Percentiles rank a stretch among this genome's conserved stretches.
Evolutionary conservation across 106 monocot species (phyloP).

Genomic region (Dioscorea dumetorum): DNA sequence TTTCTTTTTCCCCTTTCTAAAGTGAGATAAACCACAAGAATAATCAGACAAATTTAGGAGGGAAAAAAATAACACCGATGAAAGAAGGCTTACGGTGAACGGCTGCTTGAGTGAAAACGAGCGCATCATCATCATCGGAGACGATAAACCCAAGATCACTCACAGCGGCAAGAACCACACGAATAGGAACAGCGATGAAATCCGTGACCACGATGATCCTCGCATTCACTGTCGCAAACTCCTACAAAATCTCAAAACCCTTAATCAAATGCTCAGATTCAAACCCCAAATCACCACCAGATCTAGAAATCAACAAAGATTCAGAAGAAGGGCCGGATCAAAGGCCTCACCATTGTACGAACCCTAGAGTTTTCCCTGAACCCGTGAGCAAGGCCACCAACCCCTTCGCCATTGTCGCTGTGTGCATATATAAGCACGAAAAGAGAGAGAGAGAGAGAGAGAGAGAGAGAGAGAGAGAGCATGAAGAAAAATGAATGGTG

Average conservation of each 20-base stretch:
- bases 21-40: neutral
- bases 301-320: too few species aligned
- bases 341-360: too few species aligned
- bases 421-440: too few species aligned
- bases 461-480: too few species aligned
- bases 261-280: neutral
- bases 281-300: too few species aligned
- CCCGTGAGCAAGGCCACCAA: too few species aligned
- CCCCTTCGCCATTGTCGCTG: too few species aligned
- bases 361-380: too few species aligned
- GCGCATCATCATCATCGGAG: constrained; percentile 1
- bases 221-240: neutral
- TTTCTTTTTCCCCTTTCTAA: neutral
- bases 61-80: neutral
- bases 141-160: neutral
- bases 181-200: neutral
- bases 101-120: constrained; percentile 9
- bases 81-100: neutral
- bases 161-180: neutral
- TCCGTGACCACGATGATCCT: constrained; percentile 1
- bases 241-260: neutral
- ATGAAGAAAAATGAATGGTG: too few species aligned
- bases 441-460: too few species aligned
- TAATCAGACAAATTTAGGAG: neutral
- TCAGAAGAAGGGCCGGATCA: too few species aligned